Evolutionary conservation across 768 basidiomycete genomes (phyloP).

Genomic region (Lentinus brumalis): DNA sequence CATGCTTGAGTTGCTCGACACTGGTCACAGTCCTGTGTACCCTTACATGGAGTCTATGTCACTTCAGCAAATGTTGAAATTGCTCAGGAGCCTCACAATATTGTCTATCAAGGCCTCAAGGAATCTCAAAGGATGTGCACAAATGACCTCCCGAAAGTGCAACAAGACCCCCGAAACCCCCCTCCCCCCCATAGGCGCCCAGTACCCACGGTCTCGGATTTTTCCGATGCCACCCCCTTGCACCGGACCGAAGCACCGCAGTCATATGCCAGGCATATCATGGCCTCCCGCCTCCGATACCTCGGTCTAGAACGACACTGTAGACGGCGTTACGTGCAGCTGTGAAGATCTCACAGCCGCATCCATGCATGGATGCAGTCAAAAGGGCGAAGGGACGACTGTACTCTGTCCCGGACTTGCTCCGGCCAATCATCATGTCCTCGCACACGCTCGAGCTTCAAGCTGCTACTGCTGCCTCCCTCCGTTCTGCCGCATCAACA

Average conservation of each 20-base stretch:
- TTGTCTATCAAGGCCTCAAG: too few species aligned
- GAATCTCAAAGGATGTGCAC: too few species aligned
- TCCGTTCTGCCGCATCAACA: not conserved
- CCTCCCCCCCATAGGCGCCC: too few species aligned
- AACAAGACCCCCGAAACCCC: too few species aligned
- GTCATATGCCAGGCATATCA: not conserved
- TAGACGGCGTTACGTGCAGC: not conserved
- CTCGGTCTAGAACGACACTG: not conserved
- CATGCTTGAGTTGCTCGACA: too few species aligned
- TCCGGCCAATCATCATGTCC: not conserved
- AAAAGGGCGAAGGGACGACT: not conserved
- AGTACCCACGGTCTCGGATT: too few species aligned
- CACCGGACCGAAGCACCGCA: constrained; percentile 1
- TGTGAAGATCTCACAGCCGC: not conserved
- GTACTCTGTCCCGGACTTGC: not conserved
- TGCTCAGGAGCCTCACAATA: too few species aligned
- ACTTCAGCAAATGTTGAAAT: too few species aligned
- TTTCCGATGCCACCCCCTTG: too few species aligned
- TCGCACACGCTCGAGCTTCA: not conserved
- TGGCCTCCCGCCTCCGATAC: not conserved
- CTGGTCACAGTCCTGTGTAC: too few species aligned
- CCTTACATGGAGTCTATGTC: too few species aligned
- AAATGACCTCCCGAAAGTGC: too few species aligned
- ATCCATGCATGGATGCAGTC: not conserved
- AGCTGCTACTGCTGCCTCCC: not conserved